Percentiles rank a stretch among this genome's conserved stretches.
phyloP scores from a whole-genome alignment of 1,284 basidiomycete genomes.

The Termitomyces sp. region DNA sequence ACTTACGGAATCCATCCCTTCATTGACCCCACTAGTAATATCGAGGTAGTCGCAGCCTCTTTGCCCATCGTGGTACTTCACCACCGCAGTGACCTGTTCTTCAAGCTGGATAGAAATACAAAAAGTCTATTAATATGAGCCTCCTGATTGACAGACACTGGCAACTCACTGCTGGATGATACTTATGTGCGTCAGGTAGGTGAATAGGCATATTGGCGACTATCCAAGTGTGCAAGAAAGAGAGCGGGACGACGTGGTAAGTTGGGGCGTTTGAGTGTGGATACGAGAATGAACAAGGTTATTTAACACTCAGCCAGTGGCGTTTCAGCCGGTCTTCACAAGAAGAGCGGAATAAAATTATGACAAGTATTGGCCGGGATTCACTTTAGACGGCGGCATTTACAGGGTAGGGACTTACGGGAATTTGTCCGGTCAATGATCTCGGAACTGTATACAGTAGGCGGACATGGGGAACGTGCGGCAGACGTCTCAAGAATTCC shows the following conservation, averaged over 20 bases:
- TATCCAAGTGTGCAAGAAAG: not conserved
- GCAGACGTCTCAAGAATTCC: not conserved
- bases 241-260: not conserved
- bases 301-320: not conserved
- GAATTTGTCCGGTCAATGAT: not conserved
- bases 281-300: not conserved
- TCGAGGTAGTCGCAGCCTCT: slow-evolving; percentile 13
- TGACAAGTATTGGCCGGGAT: not conserved
- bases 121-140: not conserved
- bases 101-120: slow-evolving; percentile 1
- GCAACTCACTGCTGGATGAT: slow-evolving; percentile 9
- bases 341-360: slow-evolving; percentile 7
- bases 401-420: not conserved
- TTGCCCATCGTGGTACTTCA: slow-evolving; percentile 9
- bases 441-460: not conserved
- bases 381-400: slow-evolving; percentile 7
- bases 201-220: slow-evolving; percentile 9
- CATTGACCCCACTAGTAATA: slow-evolving; percentile 8
- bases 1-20: slow-evolving; percentile 11
- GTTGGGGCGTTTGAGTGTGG: not conserved
- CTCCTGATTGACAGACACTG: not conserved
- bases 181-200: slow-evolving; percentile 12
- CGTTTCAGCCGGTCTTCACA: slow-evolving; percentile 8
- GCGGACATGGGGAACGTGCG: not conserved
- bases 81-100: slow-evolving; percentile 11